These are phyloP conservation scores for Moniliella sp. DNA, from an alignment of 1,284 basidiomycete genomes.

Conservation along the genomic window DNA sequence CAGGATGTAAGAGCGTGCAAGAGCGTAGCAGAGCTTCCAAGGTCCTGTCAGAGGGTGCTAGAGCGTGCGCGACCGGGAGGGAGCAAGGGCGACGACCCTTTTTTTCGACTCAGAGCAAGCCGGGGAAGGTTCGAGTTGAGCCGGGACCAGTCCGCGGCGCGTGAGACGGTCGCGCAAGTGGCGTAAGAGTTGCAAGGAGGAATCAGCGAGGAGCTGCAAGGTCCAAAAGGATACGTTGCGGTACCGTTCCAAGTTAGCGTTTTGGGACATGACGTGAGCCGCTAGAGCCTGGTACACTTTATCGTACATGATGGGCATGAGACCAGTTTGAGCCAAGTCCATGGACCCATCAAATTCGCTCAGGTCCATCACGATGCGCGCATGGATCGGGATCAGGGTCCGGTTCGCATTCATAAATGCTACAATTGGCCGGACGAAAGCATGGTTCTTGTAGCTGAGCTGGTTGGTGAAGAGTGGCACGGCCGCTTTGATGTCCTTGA, in stretches of 20 bases:
- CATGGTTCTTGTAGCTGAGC: conserved; percentile 73
- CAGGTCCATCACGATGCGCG: conserved; percentile 29
- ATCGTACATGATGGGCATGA: conserved; percentile 22
- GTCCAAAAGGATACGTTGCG: conserved; percentile 27
- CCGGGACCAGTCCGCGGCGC: too few species aligned
- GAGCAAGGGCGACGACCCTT: too few species aligned
- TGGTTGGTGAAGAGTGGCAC: conserved; percentile 44
- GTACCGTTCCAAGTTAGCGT: conserved; percentile 18
- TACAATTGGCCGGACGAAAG: conserved; percentile 85
- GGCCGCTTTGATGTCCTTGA: conserved; percentile 82
- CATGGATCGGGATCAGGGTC: conserved; percentile 25
- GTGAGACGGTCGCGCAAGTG: conserved; percentile 2
- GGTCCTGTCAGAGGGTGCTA: too few species aligned
- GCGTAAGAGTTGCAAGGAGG: conserved; percentile 6
- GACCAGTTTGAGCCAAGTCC: conserved; percentile 28
- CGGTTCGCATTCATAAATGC: conserved; percentile 53
- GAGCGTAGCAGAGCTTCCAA: too few species aligned
- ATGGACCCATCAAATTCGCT: conserved; percentile 30
- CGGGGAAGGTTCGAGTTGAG: too few species aligned
- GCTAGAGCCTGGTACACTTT: conserved; percentile 29
- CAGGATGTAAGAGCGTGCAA: too few species aligned
- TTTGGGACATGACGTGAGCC: conserved; percentile 23
- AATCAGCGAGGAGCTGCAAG: conserved; percentile 13
- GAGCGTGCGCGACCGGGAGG: too few species aligned
- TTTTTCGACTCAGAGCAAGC: too few species aligned